Conservation (phyloP, 768 basidiomycete species). For the Arthromyces matolae region DNA sequence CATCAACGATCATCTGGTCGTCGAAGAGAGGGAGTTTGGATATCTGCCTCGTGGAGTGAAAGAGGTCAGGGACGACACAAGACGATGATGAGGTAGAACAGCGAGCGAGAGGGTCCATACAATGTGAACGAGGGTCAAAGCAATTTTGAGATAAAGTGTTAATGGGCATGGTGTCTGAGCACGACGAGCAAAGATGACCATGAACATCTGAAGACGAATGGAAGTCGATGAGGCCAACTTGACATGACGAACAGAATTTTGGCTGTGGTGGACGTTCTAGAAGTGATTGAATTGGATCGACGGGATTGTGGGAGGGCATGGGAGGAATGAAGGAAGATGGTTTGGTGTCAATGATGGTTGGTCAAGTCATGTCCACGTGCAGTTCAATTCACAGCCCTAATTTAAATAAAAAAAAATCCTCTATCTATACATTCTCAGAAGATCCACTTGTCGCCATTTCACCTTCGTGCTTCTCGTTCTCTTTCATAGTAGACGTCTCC, state of each 20-base stretch:
- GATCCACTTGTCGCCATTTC: not conserved
- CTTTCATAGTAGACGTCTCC: too few relatives aligned
- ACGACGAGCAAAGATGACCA: slow-evolving; percentile 44
- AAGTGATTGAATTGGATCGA: slow-evolving; percentile 19
- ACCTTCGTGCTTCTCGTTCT: not conserved
- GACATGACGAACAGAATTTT: slow-evolving; percentile 45
- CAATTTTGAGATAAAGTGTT: too few relatives aligned
- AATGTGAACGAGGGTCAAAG: slow-evolving; percentile 15
- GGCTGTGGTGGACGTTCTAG: slow-evolving; percentile 31
- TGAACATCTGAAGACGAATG: slow-evolving; percentile 25
- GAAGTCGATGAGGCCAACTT: slow-evolving; percentile 36
- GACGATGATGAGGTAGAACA: slow-evolving; percentile 20
- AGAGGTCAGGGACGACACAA: slow-evolving; percentile 21
- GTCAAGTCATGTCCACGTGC: slow-evolving; percentile 19
- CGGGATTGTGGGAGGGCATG: slow-evolving; percentile 51
- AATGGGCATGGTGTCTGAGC: slow-evolving; percentile 43
- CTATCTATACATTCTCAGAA: too few relatives aligned
- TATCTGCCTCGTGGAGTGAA: slow-evolving; percentile 29
- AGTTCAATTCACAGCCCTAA: too few relatives aligned
- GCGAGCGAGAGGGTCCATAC: slow-evolving; percentile 27
- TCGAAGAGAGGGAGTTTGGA: slow-evolving; percentile 22
- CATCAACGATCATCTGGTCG: slow-evolving; percentile 34
- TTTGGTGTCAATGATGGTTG: slow-evolving; percentile 16
- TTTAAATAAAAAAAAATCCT: too few relatives aligned
- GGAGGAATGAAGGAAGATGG: slow-evolving; percentile 19